A percentile compares a stretch with the other conserved stretches of the same genome.
phyloP scores from a whole-genome alignment of 2,329 filamentous ascomycete species.

The Didymosphaeria variabile region DNA sequence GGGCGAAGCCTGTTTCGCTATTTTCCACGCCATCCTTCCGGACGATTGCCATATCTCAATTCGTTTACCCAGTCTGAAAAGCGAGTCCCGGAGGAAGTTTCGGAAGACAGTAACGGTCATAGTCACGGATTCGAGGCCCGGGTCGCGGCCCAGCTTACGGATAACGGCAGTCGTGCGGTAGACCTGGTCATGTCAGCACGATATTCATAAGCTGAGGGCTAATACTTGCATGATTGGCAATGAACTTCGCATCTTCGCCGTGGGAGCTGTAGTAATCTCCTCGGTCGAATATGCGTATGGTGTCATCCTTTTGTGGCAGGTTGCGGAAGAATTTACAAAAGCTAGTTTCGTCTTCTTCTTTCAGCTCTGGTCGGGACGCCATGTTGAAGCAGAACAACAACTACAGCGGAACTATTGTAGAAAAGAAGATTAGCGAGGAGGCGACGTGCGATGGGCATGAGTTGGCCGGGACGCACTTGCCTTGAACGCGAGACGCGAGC shows the following conservation, averaged over 20 bases:
- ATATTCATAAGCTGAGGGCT: neutral
- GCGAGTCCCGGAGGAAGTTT: conserved; percentile 91
- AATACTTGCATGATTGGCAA: conserved; percentile 74
- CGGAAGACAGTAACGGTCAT: conserved; percentile 95
- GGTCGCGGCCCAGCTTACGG: conserved; percentile 84
- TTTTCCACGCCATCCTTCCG: conserved; percentile 89
- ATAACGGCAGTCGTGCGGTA: conserved; percentile 98
- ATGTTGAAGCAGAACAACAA: conserved; percentile 45
- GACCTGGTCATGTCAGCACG: conserved; percentile 63
- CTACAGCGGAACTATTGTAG: neutral
- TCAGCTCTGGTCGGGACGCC: conserved; percentile 66
- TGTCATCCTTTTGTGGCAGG: conserved; percentile 76
- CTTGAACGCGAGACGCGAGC: conserved; percentile 21
- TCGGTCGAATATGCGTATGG: conserved; percentile 90
- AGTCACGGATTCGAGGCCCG: conserved; percentile 90
- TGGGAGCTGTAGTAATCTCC: conserved; percentile 97
- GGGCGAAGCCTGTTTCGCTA: conserved; percentile 88
- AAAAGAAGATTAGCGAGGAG: neutral
- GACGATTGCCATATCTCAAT: conserved; percentile 87
- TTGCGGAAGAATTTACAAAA: conserved; percentile 97
- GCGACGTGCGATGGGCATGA: neutral
- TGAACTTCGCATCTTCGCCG: conserved; percentile 83
- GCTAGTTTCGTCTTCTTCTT: conserved; percentile 92
- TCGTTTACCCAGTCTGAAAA: conserved; percentile 89
- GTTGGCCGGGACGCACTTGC: conserved; percentile 13